Evolutionary conservation across 371 early-diverging fungal species (phyloP).

Genomic region (Mortierella sp.): DNA sequence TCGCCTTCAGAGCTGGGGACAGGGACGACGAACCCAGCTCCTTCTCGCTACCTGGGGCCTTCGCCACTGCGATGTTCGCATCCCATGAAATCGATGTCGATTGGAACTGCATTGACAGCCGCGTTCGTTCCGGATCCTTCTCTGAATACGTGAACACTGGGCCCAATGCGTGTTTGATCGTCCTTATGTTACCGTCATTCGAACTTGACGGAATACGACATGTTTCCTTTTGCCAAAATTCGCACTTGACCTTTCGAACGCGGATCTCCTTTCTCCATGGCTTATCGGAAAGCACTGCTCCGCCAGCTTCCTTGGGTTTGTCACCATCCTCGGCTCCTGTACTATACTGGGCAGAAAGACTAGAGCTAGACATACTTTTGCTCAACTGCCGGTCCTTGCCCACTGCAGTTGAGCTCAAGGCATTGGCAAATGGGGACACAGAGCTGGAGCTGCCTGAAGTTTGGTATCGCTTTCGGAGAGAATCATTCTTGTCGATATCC

Average conservation of each 20-base stretch:
- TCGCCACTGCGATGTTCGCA: neutral
- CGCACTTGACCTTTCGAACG: conserved; percentile 48
- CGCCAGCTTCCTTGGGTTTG: neutral
- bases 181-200: neutral
- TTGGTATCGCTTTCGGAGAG: conserved; percentile 12
- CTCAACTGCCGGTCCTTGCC: neutral
- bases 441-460: neutral
- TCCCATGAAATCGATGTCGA: conserved; percentile 12
- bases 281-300: neutral
- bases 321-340: neutral
- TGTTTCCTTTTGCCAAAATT: conserved; percentile 53
- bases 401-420: neutral
- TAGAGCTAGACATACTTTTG: neutral
- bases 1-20: conserved; percentile 13
- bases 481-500: conserved; percentile 22
- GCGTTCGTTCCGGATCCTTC: conserved; percentile 28
- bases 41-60: too few species aligned
- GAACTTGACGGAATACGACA: conserved; percentile 27
- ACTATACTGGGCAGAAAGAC: neutral
- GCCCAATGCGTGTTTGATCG: conserved; percentile 32
- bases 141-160: conserved; percentile 37
- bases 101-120: conserved; percentile 12
- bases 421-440: conserved; percentile 8
- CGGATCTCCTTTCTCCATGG: conserved; percentile 35
- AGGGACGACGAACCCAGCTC: neutral